These are phyloP conservation scores for Blastobotrys petasosporus DNA, from an alignment of 1,139 yeast species.

Conservation along the genomic window DNA sequence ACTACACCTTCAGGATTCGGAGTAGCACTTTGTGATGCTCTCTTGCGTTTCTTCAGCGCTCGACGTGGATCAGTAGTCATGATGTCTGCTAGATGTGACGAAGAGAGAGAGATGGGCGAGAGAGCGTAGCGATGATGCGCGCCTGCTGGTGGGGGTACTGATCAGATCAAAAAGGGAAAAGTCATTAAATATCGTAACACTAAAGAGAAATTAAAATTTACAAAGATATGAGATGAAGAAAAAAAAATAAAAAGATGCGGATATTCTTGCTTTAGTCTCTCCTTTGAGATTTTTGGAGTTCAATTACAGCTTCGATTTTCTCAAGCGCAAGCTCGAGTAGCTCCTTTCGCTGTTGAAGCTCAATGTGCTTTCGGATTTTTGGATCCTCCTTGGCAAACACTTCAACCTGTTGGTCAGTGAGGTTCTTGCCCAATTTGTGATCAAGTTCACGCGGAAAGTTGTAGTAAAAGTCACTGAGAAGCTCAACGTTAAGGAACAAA, in stretches of 20 bases:
- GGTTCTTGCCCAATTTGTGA: slow-evolving; percentile 54
- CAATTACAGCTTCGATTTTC: slow-evolving; percentile 84
- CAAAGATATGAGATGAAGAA: not conserved
- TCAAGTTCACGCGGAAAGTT: slow-evolving; percentile 94
- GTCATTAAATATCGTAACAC: not conserved
- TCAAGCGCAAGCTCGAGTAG: slow-evolving; percentile 73
- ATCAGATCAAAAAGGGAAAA: not conserved
- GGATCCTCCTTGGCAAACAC: slow-evolving; percentile 93
- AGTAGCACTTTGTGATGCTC: not conserved
- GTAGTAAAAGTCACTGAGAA: slow-evolving; percentile 89
- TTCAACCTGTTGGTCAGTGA: slow-evolving; percentile 75
- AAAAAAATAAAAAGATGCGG: not conserved
- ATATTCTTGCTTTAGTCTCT: not conserved
- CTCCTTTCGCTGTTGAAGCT: slow-evolving; percentile 88
- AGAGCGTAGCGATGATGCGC: not conserved
- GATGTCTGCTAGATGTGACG: slow-evolving; percentile 5
- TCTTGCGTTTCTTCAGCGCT: not conserved
- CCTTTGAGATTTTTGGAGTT: slow-evolving; percentile 46
- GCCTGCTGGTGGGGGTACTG: not conserved
- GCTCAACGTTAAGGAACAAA: slow-evolving; percentile 84
- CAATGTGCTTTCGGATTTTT: slow-evolving; percentile 80
- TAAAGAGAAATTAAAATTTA: no score
- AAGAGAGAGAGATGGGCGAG: not conserved
- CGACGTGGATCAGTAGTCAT: no score
- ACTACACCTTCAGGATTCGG: not conserved